Evolutionary conservation across 805 yeast species (phyloP).

Genomic region (Sugiyamaella smithiae): DNA sequence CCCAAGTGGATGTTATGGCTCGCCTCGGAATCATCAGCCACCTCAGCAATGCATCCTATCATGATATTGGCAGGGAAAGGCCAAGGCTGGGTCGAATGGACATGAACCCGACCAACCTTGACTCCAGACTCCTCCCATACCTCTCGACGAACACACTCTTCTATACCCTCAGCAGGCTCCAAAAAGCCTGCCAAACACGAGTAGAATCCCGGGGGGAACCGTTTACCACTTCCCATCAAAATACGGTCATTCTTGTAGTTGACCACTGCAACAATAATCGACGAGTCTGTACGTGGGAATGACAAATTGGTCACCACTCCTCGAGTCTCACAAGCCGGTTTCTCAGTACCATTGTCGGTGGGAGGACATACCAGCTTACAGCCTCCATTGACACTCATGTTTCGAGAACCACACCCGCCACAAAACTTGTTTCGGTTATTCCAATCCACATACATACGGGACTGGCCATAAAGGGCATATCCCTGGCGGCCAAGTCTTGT

Average conservation of each 20-base stretch:
- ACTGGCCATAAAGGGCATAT: constrained; percentile 74
- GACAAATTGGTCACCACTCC: constrained; percentile 66
- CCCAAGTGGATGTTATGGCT: constrained; percentile 53
- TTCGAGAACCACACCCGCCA: constrained; percentile 73
- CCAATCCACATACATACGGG: constrained; percentile 86
- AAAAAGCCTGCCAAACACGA: constrained; percentile 92
- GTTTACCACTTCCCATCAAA: constrained; percentile 65
- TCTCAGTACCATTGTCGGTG: constrained; percentile 27
- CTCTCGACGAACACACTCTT: constrained; percentile 82
- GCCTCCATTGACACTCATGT: constrained; percentile 41
- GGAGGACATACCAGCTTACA: constrained; percentile 40
- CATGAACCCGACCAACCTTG: constrained; percentile 50
- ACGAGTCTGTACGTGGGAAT: constrained; percentile 92
- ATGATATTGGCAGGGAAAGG: constrained; percentile 92
- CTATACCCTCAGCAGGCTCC: constrained; percentile 93
- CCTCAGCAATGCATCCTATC: constrained; percentile 92
- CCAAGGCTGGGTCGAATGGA: constrained; percentile 90
- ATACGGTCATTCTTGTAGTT: constrained; percentile 58
- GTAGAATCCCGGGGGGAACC: constrained; percentile 64
- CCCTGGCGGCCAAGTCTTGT: constrained; percentile 5
- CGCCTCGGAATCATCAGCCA: constrained; percentile 48
- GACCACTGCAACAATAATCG: constrained; percentile 75
- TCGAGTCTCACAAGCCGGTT: constrained; percentile 36
- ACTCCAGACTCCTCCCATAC: constrained; percentile 97
- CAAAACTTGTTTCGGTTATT: constrained; percentile 67